phyloP scores from a whole-genome alignment of 202 grass and related monocot genomes.

The Sporobolus alterniflorus region DNA sequence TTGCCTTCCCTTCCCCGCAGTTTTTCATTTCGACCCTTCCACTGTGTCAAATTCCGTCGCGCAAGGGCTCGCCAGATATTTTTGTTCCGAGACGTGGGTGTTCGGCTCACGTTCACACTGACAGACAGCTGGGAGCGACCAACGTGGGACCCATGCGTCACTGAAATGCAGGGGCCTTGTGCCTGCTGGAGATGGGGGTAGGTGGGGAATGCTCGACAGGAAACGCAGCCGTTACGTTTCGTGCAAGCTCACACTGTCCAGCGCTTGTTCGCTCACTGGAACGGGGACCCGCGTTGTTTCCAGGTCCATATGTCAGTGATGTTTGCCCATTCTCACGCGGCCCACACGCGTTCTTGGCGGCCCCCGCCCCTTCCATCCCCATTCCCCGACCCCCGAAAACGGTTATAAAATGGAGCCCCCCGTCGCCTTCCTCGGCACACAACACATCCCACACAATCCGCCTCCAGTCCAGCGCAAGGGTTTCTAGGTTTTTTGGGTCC shows the following conservation, averaged over 20 bases:
- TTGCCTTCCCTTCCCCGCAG: too few relatives aligned
- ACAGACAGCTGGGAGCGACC: not conserved
- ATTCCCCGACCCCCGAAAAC: not conserved
- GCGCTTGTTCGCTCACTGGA: not conserved
- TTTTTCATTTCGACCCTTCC: not conserved
- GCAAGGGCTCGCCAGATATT: not conserved
- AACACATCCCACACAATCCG: not conserved
- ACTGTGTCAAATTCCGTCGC: not conserved
- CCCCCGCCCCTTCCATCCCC: not conserved
- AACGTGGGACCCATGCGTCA: not conserved
- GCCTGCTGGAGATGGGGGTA: not conserved
- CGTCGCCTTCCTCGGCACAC: not conserved
- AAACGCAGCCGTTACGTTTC: not conserved
- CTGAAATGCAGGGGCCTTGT: accelerated
- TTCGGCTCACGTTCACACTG: not conserved
- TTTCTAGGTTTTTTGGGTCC: not conserved
- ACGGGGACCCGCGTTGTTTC: accelerated
- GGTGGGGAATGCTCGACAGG: not conserved
- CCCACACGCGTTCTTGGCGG: not conserved
- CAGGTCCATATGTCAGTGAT: not conserved
- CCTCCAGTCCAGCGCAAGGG: not conserved
- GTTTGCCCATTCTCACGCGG: not conserved
- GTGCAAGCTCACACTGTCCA: not conserved
- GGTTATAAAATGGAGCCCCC: not conserved
- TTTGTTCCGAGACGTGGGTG: not conserved